A percentile compares a stretch with the other conserved stretches of the same genome.
Conservation (phyloP, 2,329 filamentous ascomycete genomes). For the Fusarium abutilonis region DNA sequence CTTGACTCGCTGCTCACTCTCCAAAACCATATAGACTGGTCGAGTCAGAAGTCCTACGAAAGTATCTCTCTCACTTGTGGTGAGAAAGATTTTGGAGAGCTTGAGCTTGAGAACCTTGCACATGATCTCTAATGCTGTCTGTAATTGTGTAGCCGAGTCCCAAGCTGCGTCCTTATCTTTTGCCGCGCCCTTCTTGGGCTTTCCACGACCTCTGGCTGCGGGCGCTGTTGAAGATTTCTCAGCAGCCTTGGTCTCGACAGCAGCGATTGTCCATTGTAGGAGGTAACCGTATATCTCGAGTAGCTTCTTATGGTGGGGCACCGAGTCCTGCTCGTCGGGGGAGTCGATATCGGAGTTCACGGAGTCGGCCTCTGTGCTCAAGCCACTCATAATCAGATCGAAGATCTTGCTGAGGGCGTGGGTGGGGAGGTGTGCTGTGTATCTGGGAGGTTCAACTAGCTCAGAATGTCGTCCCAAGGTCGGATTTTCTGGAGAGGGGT, state of each 20-base stretch:
- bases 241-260: conserved; percentile 91
- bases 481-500: conserved; percentile 33
- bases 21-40: conserved; percentile 91
- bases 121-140: conserved; percentile 91
- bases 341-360: conserved; percentile 87
- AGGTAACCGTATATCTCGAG: conserved; percentile 95
- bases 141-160: conserved; percentile 90
- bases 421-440: conserved; percentile 79
- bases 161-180: conserved; percentile 87
- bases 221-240: conserved; percentile 81
- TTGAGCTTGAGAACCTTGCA: conserved; percentile 95
- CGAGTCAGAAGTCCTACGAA: conserved; percentile 92
- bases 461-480: conserved; percentile 45
- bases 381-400: conserved; percentile 85
- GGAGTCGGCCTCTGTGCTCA: conserved; percentile 85
- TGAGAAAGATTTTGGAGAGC: conserved; percentile 90
- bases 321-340: conserved; percentile 84
- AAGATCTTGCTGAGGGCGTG: conserved; percentile 91
- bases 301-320: conserved; percentile 87
- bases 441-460: conserved; percentile 75
- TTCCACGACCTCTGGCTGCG: conserved; percentile 76
- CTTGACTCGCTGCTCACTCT: conserved; percentile 93
- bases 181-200: conserved; percentile 78
- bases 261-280: conserved; percentile 92
- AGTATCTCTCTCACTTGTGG: conserved; percentile 94